Base-by-base conservation (phyloP, 306 rosid genomes). In the Sophora flavescens region DNA sequence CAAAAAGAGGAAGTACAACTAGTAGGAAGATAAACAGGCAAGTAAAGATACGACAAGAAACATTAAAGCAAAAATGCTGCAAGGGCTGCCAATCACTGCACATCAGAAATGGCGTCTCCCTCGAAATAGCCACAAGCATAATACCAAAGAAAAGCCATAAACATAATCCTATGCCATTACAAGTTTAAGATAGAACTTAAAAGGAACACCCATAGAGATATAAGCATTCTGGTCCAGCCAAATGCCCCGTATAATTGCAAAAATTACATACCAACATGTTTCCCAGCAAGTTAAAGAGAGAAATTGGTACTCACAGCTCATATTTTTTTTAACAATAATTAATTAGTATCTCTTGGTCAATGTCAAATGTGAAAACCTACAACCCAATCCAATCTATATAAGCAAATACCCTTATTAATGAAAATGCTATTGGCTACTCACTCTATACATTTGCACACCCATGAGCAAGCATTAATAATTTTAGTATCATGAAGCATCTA, bases 41-140 rank as follows among this genome's bases (percentile, higher is more conserved):
- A 72, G 32, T 42, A 33, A 44, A 57, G n/a, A 41, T 30, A 42
- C n/a, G 68, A 57, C 16, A 51, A 69, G 68, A 73, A 58, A 59
- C 77, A 58, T 26, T 28, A 42, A 6, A 22, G 32, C 22, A 28
- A 39, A 30, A 12, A 58, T n/a, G 14, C 6, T 22, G 67, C 64
- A 52, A 71, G 15, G 15, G 39, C 38, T 18, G 44, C 15, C 58
- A 26, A 28, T 8, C 77, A 72, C 32, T 15, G 12, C 45, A 42
- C 6, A 72, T 42, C 44, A 70, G 4, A 53, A 53, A 18, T 15
- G 38, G 53, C 5, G n/a, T 59, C 32, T 28, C 15, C 33, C 78
- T n/a, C 10, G 57, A 59, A 73, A 42, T 38, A 59, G 3, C 56
- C 68, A 72, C 8, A 30, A 44, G 57, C 44, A 58, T 15, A 72